Conservation (phyloP, 306 rosid genomes). For the Oxytropis ochrocephala region DNA sequence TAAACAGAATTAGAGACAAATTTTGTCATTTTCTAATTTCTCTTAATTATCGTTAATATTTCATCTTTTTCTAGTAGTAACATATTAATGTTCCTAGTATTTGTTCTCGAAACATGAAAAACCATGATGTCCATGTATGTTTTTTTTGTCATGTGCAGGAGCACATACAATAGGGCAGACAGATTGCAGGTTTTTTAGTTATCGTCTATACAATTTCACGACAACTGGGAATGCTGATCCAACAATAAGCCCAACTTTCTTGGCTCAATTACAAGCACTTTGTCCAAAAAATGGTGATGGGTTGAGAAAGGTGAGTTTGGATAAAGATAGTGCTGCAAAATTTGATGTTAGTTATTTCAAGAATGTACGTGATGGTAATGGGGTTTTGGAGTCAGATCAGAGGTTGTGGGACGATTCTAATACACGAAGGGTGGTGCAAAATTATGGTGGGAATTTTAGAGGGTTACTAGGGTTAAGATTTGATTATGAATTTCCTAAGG, state of each 20-base stretch:
- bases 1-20: no score
- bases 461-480: slow-evolving; percentile 59
- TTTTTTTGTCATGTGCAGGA: slow-evolving; percentile 22
- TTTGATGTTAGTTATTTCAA: slow-evolving; percentile 63
- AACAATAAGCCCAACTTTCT: slow-evolving; percentile 40
- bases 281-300: slow-evolving; percentile 60
- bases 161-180: slow-evolving; percentile 75
- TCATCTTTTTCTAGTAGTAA: no score
- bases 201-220: slow-evolving; percentile 62
- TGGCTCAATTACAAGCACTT: slow-evolving; percentile 35
- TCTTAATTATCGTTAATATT: no score
- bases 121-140: no score
- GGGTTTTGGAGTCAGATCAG: slow-evolving; percentile 56
- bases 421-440: slow-evolving; percentile 36
- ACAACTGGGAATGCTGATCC: slow-evolving; percentile 59
- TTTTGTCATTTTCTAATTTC: no score
- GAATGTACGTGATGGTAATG: slow-evolving; percentile 58
- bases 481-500: slow-evolving; percentile 55
- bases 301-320: slow-evolving; percentile 43
- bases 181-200: slow-evolving; percentile 48
- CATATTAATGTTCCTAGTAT: no score
- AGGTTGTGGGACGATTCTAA: slow-evolving; percentile 53
- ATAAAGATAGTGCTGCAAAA: slow-evolving; percentile 40
- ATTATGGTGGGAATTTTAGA: slow-evolving; percentile 53
- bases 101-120: no score